These are phyloP conservation scores for Aspergillus sp. DNA, from an alignment of 2,329 filamentous ascomycete genomes.

Conservation along the genomic window DNA sequence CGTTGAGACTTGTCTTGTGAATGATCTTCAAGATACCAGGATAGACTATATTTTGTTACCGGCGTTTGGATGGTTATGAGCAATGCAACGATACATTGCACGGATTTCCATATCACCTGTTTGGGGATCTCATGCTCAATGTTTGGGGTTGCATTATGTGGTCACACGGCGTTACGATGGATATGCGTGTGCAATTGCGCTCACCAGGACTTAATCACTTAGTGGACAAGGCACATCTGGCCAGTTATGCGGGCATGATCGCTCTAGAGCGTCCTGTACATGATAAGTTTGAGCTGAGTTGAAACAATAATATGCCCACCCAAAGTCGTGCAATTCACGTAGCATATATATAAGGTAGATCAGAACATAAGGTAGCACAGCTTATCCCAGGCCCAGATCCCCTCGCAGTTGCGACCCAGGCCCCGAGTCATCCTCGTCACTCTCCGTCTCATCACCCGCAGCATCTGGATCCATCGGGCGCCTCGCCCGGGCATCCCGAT, in stretches of 20 bases:
- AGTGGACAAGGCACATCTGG: too few relatives aligned
- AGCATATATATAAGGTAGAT: background rate
- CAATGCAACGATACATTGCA: background rate
- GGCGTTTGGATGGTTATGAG: constrained; percentile 4
- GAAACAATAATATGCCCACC: too few relatives aligned
- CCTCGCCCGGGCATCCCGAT: constrained; percentile 23
- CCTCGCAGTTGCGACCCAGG: constrained; percentile 30
- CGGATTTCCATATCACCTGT: background rate
- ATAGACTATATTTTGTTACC: constrained; percentile 27
- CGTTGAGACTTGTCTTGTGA: constrained; percentile 6
- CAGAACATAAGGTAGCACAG: background rate
- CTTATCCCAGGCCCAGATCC: constrained; percentile 26
- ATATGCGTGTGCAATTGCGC: too few relatives aligned
- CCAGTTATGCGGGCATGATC: too few relatives aligned
- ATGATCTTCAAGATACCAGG: constrained; percentile 31
- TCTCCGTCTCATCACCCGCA: constrained; percentile 29
- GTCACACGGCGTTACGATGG: too few relatives aligned
- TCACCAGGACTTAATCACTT: too few relatives aligned
- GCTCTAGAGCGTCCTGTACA: too few relatives aligned
- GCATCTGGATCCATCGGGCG: constrained; percentile 30
- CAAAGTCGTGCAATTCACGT: background rate
- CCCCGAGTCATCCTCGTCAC: constrained; percentile 21
- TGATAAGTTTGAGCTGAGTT: too few relatives aligned
- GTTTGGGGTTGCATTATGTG: too few relatives aligned
- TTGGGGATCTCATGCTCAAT: background rate